phyloP scores from a whole-genome alignment of 768 basidiomycete genomes.

The Tylopilus felleus region DNA sequence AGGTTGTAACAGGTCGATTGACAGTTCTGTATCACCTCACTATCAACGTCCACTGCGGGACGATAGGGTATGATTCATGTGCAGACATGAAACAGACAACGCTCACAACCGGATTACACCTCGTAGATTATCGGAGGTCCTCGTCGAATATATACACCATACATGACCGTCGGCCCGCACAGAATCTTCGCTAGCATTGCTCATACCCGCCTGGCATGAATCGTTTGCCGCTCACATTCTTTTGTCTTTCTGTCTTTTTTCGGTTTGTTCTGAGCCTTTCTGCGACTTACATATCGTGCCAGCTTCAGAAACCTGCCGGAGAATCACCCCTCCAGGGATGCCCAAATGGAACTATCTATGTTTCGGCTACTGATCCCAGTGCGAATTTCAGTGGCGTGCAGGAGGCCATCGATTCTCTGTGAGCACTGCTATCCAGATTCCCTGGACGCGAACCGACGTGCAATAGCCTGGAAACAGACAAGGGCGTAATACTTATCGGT shows the following conservation, averaged over 20 bases:
- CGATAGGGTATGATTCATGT: background rate
- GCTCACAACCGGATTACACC: background rate
- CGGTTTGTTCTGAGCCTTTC: slow-evolving; percentile 37
- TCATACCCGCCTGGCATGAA: slow-evolving; percentile 6
- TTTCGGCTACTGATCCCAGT: slow-evolving; percentile 45
- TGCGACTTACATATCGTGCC: slow-evolving; percentile 46
- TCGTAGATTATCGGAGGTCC: background rate
- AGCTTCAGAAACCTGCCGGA: slow-evolving; percentile 43
- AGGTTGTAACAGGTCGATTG: no score
- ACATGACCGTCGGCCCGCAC: background rate
- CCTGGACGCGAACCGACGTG: background rate
- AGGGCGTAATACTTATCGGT: slow-evolving; percentile 51
- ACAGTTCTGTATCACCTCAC: no score
- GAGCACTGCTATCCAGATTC: slow-evolving; percentile 13
- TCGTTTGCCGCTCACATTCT: background rate
- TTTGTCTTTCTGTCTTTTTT: slow-evolving; percentile 1
- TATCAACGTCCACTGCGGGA: background rate
- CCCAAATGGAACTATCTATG: slow-evolving; percentile 56
- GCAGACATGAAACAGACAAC: background rate
- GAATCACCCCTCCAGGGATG: slow-evolving; percentile 50
- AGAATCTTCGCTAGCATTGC: background rate
- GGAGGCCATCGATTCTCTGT: slow-evolving; percentile 56
- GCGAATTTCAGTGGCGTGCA: slow-evolving; percentile 52
- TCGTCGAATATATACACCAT: background rate
- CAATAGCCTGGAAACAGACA: slow-evolving; percentile 39